A percentile compares a stretch with the other conserved stretches of the same genome.
Evolutionary conservation across 1,284 basidiomycete species (phyloP).

Genomic region (Austroboletus sp.): DNA sequence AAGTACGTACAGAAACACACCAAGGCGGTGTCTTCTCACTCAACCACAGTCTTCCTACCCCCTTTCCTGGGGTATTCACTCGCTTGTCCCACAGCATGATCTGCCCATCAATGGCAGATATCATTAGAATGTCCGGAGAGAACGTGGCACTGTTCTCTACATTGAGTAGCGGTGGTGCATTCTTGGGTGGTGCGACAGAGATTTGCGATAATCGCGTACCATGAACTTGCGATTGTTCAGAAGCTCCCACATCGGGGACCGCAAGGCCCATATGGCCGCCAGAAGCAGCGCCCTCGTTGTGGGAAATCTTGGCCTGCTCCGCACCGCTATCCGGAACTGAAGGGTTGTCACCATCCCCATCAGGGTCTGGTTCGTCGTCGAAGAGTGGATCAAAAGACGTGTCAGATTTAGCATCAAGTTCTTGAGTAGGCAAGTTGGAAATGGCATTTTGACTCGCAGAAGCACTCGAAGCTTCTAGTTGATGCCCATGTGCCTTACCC

Average conservation of each 20-base stretch:
- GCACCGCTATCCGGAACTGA: conserved; percentile 13
- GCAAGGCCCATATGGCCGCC: conserved; percentile 19
- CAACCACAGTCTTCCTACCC: conserved; percentile 80
- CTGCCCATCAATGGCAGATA: conserved; percentile 87
- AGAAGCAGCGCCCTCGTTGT: conserved; percentile 15
- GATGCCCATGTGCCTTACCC: conserved; percentile 16
- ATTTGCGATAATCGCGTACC: conserved; percentile 27
- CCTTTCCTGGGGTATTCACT: conserved; percentile 53
- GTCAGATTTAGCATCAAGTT: conserved; percentile 65
- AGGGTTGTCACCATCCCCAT: conserved; percentile 34
- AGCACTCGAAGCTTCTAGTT: conserved; percentile 12
- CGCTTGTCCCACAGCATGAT: conserved; percentile 88
- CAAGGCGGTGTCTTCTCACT: conserved; percentile 90
- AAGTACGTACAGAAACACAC: conserved; percentile 75
- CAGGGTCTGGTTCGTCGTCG: conserved; percentile 66
- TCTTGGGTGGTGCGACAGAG: conserved; percentile 51
- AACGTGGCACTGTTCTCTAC: conserved; percentile 54
- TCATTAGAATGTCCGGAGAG: conserved; percentile 83
- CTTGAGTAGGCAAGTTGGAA: conserved; percentile 27
- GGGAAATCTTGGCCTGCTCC: conserved; percentile 10
- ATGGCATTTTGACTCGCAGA: conserved; percentile 23
- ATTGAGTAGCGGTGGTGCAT: conserved; percentile 66
- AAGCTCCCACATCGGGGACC: conserved; percentile 24
- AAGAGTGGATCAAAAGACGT: conserved; percentile 75
- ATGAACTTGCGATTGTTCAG: conserved; percentile 23